Conservation (phyloP, 768 basidiomycete genomes). For the Hygrocybe coccinea region DNA sequence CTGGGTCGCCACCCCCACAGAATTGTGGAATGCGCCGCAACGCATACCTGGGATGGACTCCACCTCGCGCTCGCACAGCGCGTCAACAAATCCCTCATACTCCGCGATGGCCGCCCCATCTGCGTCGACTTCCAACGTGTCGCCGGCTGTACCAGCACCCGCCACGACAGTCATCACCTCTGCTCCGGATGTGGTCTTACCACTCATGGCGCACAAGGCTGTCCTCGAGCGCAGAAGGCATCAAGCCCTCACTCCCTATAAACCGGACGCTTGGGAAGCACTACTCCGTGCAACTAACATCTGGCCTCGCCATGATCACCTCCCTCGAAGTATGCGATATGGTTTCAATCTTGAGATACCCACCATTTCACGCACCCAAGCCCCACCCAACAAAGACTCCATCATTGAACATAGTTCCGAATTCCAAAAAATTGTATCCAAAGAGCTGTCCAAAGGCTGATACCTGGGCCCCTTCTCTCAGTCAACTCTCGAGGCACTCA, state of each 20-base stretch:
- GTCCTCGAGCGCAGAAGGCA: slow-evolving; percentile 31
- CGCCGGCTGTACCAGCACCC: slow-evolving; percentile 21
- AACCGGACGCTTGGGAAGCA: slow-evolving; percentile 26
- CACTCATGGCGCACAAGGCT: slow-evolving; percentile 37
- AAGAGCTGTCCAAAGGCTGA: slow-evolving; percentile 3
- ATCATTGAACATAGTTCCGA: slow-evolving; percentile 1
- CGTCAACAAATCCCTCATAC: slow-evolving; percentile 18
- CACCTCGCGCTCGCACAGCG: neutral
- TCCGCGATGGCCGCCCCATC: slow-evolving; percentile 18
- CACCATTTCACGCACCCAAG: slow-evolving; percentile 21
- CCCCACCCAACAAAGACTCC: slow-evolving; percentile 33
- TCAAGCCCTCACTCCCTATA: slow-evolving; percentile 30
- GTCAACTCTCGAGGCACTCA: neutral
- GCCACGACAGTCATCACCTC: slow-evolving; percentile 28
- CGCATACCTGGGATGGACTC: slow-evolving; percentile 20
- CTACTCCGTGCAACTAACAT: slow-evolving; percentile 19
- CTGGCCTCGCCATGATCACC: slow-evolving; percentile 17
- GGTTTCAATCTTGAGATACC: slow-evolving; percentile 37
- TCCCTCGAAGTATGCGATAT: slow-evolving; percentile 20
- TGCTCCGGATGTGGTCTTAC: slow-evolving; percentile 40
- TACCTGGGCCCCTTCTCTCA: slow-evolving; percentile 15
- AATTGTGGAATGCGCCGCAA: slow-evolving; percentile 14
- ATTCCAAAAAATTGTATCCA: neutral
- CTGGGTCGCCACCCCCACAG: slow-evolving; percentile 29
- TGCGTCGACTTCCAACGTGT: slow-evolving; percentile 34